Percentiles rank a stretch among this genome's conserved stretches.
Conservation (phyloP, 2,329 filamentous ascomycete genomes). For the Colletotrichum melonis region DNA sequence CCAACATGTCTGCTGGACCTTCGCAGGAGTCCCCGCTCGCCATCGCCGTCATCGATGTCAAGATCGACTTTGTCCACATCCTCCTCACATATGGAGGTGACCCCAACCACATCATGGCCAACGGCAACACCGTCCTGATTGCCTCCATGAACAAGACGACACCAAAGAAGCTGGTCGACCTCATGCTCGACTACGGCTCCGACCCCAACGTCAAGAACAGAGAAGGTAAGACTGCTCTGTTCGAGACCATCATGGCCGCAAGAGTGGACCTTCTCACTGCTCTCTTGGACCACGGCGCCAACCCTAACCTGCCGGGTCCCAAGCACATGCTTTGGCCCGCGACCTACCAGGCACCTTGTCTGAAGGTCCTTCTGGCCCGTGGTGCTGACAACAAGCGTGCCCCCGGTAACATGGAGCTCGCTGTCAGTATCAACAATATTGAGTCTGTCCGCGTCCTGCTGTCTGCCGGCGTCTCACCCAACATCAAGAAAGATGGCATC, state of each 20-base stretch:
- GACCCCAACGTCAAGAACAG: slow-evolving; percentile 69
- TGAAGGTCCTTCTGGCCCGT: slow-evolving; percentile 67
- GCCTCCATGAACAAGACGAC: slow-evolving; percentile 69
- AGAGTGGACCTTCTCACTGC: slow-evolving; percentile 66
- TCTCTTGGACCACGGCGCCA: slow-evolving; percentile 66
- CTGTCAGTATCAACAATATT: slow-evolving; percentile 71
- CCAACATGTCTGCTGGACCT: slow-evolving; percentile 61
- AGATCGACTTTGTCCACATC: slow-evolving; percentile 67
- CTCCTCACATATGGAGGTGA: slow-evolving; percentile 72
- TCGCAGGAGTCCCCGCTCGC: slow-evolving; percentile 67
- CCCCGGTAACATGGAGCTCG: slow-evolving; percentile 73
- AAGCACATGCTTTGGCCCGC: slow-evolving; percentile 77
- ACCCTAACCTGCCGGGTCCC: slow-evolving; percentile 75
- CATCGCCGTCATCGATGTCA: slow-evolving; percentile 61
- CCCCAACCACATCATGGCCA: slow-evolving; percentile 62
- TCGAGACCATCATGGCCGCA: slow-evolving; percentile 68
- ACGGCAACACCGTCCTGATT: slow-evolving; percentile 71
- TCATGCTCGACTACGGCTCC: slow-evolving; percentile 70
- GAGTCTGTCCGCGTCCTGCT: slow-evolving; percentile 69
- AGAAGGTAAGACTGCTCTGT: slow-evolving; percentile 72
- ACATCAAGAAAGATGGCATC: slow-evolving; percentile 71
- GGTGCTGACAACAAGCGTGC: slow-evolving; percentile 71
- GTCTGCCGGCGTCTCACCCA: slow-evolving; percentile 69
- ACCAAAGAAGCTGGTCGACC: slow-evolving; percentile 64
- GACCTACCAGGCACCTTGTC: slow-evolving; percentile 66